Evolutionary conservation across 2,329 filamentous ascomycete genomes (phyloP).

Genomic region (Lithohypha guttulata): DNA sequence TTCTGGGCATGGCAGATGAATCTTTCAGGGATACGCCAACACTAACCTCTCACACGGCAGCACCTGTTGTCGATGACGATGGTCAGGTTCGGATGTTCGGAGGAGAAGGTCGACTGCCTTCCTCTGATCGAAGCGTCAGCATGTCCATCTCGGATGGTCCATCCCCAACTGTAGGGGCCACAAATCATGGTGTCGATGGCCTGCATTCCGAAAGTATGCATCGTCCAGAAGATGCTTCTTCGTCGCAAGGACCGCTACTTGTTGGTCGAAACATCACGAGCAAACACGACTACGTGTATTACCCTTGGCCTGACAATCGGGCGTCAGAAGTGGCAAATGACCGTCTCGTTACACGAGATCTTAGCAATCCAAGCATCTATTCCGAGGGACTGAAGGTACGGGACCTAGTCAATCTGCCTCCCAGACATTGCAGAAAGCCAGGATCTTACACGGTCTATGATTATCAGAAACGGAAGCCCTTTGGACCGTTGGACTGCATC

Average conservation of each 20-base stretch:
- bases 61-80: too few species aligned
- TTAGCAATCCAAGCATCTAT: conserved; percentile 11
- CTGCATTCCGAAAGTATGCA: too few species aligned
- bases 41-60: too few species aligned
- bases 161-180: too few species aligned
- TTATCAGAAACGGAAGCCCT: neutral
- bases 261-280: conserved; percentile 11
- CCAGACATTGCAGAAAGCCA: conserved; percentile 13
- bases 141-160: too few species aligned
- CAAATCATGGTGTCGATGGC: too few species aligned
- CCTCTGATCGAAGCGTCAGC: too few species aligned
- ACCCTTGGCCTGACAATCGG: conserved; percentile 17
- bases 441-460: neutral
- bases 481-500: conserved; percentile 3
- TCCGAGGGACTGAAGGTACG: conserved; percentile 14
- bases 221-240: too few species aligned
- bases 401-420: conserved; percentile 17
- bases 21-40: too few species aligned
- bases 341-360: conserved; percentile 16
- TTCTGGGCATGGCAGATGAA: too few species aligned
- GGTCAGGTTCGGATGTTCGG: too few species aligned
- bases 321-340: conserved; percentile 16
- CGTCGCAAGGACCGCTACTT: neutral
- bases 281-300: conserved; percentile 17
- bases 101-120: too few species aligned